A percentile compares a stretch with the other conserved stretches of the same genome.
These are phyloP conservation scores for Starmerella bombi DNA, from an alignment of 805 yeast species.

Conservation along the genomic window DNA sequence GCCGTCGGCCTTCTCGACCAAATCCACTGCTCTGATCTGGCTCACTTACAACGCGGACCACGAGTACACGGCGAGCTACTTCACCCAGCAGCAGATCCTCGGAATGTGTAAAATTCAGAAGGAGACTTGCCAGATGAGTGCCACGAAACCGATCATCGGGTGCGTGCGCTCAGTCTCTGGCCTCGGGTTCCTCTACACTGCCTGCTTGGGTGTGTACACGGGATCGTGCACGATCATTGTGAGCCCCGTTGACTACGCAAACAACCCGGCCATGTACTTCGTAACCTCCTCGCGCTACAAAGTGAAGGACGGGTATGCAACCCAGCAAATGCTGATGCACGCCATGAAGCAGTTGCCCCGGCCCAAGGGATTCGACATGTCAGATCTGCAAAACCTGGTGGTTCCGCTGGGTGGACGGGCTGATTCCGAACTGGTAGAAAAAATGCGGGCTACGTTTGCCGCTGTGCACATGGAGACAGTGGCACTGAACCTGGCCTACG, in stretches of 20 bases:
- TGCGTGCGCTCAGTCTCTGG: conserved; percentile 78
- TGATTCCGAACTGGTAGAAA: conserved; percentile 40
- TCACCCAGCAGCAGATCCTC: conserved; percentile 51
- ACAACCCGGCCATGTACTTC: conserved; percentile 59
- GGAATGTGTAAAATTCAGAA: conserved; percentile 78
- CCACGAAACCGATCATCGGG: conserved; percentile 62
- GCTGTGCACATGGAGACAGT: conserved; percentile 51
- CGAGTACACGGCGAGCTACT: conserved; percentile 40
- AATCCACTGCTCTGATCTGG: conserved; percentile 43
- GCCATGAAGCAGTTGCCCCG: conserved; percentile 44
- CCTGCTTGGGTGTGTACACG: conserved; percentile 65
- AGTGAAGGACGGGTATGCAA: conserved; percentile 74
- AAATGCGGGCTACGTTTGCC: conserved; percentile 48
- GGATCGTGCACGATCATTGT: conserved; percentile 78
- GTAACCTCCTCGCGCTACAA: conserved; percentile 58
- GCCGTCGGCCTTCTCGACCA: conserved; percentile 16
- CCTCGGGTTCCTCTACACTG: conserved; percentile 78
- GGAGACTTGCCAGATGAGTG: conserved; percentile 76
- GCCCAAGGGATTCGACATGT: conserved; percentile 49
- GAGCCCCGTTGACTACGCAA: conserved; percentile 63
- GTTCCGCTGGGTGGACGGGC: conserved; percentile 61
- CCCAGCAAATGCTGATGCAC: conserved; percentile 68
- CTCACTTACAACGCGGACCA: conserved; percentile 61
- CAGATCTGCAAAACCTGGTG: conserved; percentile 67
- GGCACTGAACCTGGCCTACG: conserved; percentile 63